Evolutionary conservation across 2,329 filamentous ascomycete genomes (phyloP).

Genomic region (Colletotrichum tabaci): DNA sequence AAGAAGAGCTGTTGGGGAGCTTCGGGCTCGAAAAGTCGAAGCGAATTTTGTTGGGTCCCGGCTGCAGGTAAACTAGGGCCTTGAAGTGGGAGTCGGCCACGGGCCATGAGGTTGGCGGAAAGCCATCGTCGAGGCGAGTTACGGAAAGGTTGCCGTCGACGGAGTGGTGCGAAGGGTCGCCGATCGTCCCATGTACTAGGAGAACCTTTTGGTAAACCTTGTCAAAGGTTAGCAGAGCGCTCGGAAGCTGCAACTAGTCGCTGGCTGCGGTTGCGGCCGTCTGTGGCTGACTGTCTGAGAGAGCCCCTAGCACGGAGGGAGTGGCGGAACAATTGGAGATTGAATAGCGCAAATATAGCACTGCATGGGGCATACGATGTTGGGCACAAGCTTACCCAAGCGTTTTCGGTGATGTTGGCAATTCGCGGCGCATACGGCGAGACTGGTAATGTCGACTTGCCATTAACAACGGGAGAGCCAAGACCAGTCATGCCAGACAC

Average conservation of each 20-base stretch:
- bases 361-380: conserved; percentile 1
- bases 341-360: conserved; percentile 3
- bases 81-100: conserved; percentile 94
- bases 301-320: background rate
- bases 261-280: conserved; percentile 13
- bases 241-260: conserved; percentile 32
- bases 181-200: conserved; percentile 85
- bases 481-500: conserved; percentile 75
- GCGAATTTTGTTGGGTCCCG: conserved; percentile 88
- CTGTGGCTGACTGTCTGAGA: conserved; percentile 18
- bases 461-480: conserved; percentile 68
- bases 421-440: conserved; percentile 88
- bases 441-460: conserved; percentile 71
- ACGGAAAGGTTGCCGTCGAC: conserved; percentile 81
- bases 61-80: conserved; percentile 88
- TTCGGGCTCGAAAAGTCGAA: conserved; percentile 92
- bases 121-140: conserved; percentile 86
- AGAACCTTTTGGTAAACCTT: conserved; percentile 94
- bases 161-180: conserved; percentile 76
- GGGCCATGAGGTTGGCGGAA: conserved; percentile 88
- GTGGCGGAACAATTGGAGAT: conserved; percentile 2
- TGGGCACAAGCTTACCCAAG: conserved; percentile 75
- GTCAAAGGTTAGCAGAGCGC: conserved; percentile 45
- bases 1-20: conserved; percentile 77
- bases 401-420: conserved; percentile 83